Evolutionary conservation across 2,329 filamentous ascomycete genomes (phyloP), one percentile per base, ranked within the genome.

Genomic region (Fonsecaea pedrosoi): DNA sequence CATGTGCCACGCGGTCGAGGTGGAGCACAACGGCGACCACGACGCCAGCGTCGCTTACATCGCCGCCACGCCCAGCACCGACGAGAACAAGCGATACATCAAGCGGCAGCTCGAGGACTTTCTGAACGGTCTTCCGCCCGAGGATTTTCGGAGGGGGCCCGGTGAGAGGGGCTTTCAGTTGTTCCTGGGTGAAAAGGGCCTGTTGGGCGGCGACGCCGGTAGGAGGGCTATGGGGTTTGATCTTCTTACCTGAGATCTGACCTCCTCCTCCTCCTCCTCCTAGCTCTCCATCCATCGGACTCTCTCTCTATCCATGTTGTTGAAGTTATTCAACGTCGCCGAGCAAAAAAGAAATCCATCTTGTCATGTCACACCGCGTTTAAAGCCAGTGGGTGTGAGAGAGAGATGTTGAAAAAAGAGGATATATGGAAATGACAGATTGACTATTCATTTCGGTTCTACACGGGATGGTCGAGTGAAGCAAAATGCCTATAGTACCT

Each of bases 91-190:
- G 38, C 58, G 25, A 4, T 77, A 77, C 53, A 63, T 45, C 83
- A 86, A 70, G 85, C 81, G 80, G 76, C 81, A 13, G 80, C 82
- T 75, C 78, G 82, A 30, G 82, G 84, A 34, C 77, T 84, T 4
- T 82, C 82, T 4, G 82, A 84, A 71, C 79, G 84, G 53, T 78
- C 84, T 75, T 81, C 85, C 67, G 84, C 86, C 67, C 78, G 73
- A 59, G 67, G 74, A 68, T 57, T 76, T 70, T 25, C 35, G 64
- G 4, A 35, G n/a, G n/a, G 67, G 67, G 25, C 35, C 64, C 7
- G 21, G 42, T 21, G 68, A 70, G 63, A 62, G 53, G 25, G 30
- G 34, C 21, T 70, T 70, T 42, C 66, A 62, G 38, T 15, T 66
- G 65, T 68, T 64, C n/a, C 60, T 40, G 3, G 68, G 68, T 0